phyloP scores from a whole-genome alignment of 257 asterid genomes.

The Solanum paucissectum region DNA sequence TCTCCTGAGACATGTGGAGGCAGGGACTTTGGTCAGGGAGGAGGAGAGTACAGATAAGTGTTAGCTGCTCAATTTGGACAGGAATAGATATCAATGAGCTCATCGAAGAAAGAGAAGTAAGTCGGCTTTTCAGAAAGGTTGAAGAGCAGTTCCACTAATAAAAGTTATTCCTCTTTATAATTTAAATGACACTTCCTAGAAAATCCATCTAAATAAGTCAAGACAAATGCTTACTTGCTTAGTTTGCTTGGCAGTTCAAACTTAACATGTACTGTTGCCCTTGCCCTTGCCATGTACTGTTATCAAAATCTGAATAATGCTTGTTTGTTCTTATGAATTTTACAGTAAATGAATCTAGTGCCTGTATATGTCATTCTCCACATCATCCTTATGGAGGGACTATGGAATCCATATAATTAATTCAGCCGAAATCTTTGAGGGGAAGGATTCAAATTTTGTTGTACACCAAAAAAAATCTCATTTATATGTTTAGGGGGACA shows the following conservation, averaged over 20 bases:
- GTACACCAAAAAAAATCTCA: not conserved
- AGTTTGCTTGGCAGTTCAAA: not conserved
- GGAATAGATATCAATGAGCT: not conserved
- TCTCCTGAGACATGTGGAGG: not conserved
- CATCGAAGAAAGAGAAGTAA: not conserved
- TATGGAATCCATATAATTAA: not conserved
- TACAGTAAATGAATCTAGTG: not conserved
- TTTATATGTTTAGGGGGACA: not conserved
- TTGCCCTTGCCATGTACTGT: not conserved
- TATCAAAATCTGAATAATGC: not conserved
- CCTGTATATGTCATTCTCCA: not conserved
- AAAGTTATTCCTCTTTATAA: not conserved
- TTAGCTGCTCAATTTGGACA: not conserved
- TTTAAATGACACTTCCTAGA: not conserved
- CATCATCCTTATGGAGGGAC: not conserved
- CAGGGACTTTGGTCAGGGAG: not conserved
- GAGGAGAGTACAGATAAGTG: not conserved
- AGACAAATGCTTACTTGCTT: not conserved
- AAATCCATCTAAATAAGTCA: not conserved
- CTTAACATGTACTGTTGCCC: not conserved
- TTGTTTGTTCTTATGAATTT: not conserved
- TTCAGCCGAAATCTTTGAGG: not conserved
- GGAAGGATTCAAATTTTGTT: not conserved
- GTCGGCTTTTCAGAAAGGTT: not conserved
- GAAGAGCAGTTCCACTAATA: not conserved